Conservation (phyloP, 306 rosid genomes). For the Adenanthera pavonina region DNA sequence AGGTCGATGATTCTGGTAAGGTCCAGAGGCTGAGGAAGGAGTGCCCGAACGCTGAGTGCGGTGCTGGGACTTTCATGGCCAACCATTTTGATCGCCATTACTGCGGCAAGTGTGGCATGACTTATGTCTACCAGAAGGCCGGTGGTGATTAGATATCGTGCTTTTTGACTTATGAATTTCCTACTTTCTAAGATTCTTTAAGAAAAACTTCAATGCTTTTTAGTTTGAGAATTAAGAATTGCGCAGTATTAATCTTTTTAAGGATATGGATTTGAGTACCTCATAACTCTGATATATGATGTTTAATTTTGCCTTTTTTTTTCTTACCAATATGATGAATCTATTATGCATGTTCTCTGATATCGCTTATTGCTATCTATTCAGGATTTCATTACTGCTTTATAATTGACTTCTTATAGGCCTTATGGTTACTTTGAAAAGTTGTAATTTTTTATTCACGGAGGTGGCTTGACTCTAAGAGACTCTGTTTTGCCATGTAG, state of each 20-base stretch:
- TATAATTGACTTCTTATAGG: neutral
- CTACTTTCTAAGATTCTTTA: neutral
- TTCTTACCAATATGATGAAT: neutral
- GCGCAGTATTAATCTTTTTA: neutral
- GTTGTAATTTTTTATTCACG: neutral
- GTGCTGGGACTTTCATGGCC: slow-evolving; percentile 96
- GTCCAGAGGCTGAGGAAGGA: slow-evolving; percentile 91
- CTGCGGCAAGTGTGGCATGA: slow-evolving; percentile 91
- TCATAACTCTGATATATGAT: neutral
- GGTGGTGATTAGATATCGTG: slow-evolving; percentile 61
- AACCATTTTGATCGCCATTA: slow-evolving; percentile 91
- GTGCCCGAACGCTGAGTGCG: slow-evolving; percentile 90
- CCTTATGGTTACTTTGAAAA: neutral
- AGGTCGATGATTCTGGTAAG: slow-evolving; percentile 88
- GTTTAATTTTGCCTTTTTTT: neutral
- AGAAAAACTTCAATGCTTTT: neutral
- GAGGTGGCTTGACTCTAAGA: neutral
- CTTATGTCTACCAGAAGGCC: slow-evolving; percentile 88
- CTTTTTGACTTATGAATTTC: neutral
- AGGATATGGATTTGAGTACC: neutral
- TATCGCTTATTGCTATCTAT: neutral
- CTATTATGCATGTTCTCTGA: neutral
- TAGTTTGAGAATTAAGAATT: neutral
- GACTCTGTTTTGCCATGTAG: neutral
- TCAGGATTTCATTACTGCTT: neutral